Percentiles rank a stretch among this genome's conserved stretches.
Evolutionary conservation across 2,329 filamentous ascomycete genomes (phyloP).

Genomic region (Cytospora chrysosperma): DNA sequence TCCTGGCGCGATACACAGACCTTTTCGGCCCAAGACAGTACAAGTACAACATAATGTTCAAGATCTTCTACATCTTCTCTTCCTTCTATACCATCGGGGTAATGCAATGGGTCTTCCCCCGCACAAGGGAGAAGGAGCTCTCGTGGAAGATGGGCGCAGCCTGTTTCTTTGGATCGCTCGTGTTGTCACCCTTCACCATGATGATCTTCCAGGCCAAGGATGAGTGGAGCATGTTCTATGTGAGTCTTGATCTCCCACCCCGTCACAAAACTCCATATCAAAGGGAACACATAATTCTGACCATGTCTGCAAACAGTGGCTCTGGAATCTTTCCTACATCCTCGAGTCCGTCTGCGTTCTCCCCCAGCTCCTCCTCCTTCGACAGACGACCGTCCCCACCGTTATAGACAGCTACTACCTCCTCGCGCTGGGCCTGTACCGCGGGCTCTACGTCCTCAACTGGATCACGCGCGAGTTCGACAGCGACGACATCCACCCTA

Average conservation of each 20-base stretch:
- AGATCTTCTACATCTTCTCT: conserved; percentile 82
- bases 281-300: conserved; percentile 23
- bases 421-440: conserved; percentile 81
- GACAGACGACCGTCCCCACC: conserved; percentile 92
- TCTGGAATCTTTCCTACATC: conserved; percentile 87
- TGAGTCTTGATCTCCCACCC: conserved; percentile 39
- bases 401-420: conserved; percentile 98
- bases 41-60: conserved; percentile 76
- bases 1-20: conserved; percentile 83
- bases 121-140: conserved; percentile 85
- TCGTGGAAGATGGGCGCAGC: conserved; percentile 87
- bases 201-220: conserved; percentile 58
- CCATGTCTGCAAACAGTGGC: conserved; percentile 52
- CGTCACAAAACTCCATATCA: conserved; percentile 1
- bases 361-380: conserved; percentile 85
- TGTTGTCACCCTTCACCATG: conserved; percentile 71
- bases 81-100: conserved; percentile 83
- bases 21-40: conserved; percentile 58
- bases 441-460: conserved; percentile 85
- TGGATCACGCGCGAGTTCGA: conserved; percentile 75
- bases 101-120: conserved; percentile 83
- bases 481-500: conserved; percentile 56
- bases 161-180: conserved; percentile 62
- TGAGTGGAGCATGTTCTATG: conserved; percentile 50
- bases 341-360: conserved; percentile 90